Base-by-base conservation (phyloP, 768 basidiomycete genomes). In the Suillus plorans region DNA sequence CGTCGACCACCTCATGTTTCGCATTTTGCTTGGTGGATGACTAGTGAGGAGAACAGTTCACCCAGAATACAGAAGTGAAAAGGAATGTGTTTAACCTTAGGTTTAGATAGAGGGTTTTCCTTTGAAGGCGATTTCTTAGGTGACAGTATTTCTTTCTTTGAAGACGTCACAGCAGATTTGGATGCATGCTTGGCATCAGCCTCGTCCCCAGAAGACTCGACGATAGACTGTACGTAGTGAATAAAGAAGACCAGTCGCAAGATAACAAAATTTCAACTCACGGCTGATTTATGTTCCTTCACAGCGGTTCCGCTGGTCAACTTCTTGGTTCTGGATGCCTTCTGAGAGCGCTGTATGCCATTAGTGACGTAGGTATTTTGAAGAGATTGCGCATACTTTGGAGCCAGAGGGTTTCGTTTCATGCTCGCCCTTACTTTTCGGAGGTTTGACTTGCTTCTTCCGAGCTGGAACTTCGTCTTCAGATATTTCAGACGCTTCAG, bases 131-230 rank as follows among this genome's bases (percentile, higher is more conserved):
- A 61, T n/a, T 57, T 36, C 22, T 64, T 67, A 44, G 41, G 18
- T 14, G 64, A 45, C 42, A 25, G 28, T 13, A 53, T 16, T 36
- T 47, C 62, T 53, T 69, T 66, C 62, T 67, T 64, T 47, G 66
- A 60, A 49, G 69, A 36, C 34, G 37, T 39, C 13, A 37, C 55
- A 37, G 16, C n/a, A 3, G 14, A n/a, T 25, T 39, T 6, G 22
- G 37, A 39, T 4, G 37, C 7, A 13, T 6, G 57, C n/a, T 67
- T 62, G n/a, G 64, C 10, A 42, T 50, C 59, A 20, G 22, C 69
- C 53, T 75, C 74, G 37, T 74, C 74, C 16, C 68, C 74, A 1
- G 74, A 77, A 28, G 74, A 69, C 42, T 76, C 74, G 10, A 77
- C 67, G 14, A 65, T 59, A 50, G 74, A 69, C 74, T 76, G 36